Conservation (phyloP, 495 filamentous ascomycete genomes). For the Xylaria telfairii region DNA sequence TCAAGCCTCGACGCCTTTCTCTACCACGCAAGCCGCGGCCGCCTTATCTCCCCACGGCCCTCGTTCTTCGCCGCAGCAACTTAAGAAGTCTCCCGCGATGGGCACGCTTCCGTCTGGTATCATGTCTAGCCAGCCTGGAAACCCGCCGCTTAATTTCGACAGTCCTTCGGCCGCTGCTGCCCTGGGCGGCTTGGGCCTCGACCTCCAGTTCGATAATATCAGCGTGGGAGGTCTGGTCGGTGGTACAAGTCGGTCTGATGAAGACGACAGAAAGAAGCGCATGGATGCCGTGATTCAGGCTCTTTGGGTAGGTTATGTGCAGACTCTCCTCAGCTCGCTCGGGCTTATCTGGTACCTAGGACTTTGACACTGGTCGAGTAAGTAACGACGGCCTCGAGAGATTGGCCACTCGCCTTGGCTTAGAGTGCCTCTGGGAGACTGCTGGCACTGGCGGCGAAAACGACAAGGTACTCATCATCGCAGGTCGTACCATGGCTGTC, state of each 20-base stretch:
- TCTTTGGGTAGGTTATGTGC: slow-evolving; percentile 42
- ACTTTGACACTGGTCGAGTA: slow-evolving; percentile 58
- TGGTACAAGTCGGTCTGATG: slow-evolving; percentile 49
- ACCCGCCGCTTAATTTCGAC: slow-evolving; percentile 54
- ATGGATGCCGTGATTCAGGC: slow-evolving; percentile 60
- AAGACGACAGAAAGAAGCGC: slow-evolving; percentile 63
- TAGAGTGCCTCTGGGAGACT: slow-evolving; percentile 77
- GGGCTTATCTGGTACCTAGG: slow-evolving; percentile 18
- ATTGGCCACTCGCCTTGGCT: slow-evolving; percentile 68
- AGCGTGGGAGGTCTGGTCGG: slow-evolving; percentile 40
- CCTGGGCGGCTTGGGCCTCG: slow-evolving; percentile 51
- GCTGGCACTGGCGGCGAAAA: slow-evolving; percentile 47
- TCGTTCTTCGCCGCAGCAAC: slow-evolving; percentile 59
- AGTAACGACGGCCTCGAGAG: slow-evolving; percentile 83
- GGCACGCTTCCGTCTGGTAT: slow-evolving; percentile 41
- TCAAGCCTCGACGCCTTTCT: slow-evolving; percentile 63
- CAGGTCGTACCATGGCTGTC: slow-evolving; percentile 66
- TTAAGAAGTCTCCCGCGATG: slow-evolving; percentile 59
- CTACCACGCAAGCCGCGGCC: slow-evolving; percentile 41
- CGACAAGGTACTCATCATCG: slow-evolving; percentile 69
- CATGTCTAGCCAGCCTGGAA: slow-evolving; percentile 40
- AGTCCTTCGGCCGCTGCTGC: slow-evolving; percentile 60
- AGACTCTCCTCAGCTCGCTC: slow-evolving; percentile 29
- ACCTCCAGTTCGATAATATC: slow-evolving; percentile 50
- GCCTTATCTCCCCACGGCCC: slow-evolving; percentile 58